phyloP scores from a whole-genome alignment of 2,329 filamentous ascomycete genomes.

The Fusarium sp. region DNA sequence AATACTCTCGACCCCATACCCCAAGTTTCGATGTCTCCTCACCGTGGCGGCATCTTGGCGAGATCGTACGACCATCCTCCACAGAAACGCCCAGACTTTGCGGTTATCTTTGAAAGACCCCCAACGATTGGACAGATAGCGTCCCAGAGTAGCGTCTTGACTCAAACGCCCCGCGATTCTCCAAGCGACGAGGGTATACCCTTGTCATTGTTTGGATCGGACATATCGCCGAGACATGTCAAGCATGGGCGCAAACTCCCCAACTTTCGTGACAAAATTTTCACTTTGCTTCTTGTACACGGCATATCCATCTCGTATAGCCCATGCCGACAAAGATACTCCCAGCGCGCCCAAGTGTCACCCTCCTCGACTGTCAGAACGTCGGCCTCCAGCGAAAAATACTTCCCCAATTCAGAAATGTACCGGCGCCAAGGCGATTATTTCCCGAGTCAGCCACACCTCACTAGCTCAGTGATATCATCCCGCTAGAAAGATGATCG shows the following conservation, averaged over 20 bases:
- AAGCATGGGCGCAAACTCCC: not conserved
- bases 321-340: not conserved
- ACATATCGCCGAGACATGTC: constrained; percentile 1
- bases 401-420: constrained; percentile 6
- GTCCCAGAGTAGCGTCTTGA: not conserved
- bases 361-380: not conserved
- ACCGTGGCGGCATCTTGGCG: constrained; percentile 14
- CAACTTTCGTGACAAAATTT: not conserved
- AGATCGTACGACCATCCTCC: constrained; percentile 20
- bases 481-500: constrained; percentile 14
- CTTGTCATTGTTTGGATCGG: not conserved
- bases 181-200: not conserved
- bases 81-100: not conserved
- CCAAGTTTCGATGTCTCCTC: not conserved
- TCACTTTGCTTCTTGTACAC: too few species aligned
- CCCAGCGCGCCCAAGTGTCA: not conserved
- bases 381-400: not conserved
- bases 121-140: not conserved
- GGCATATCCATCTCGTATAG: not conserved
- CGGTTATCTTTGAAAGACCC: not conserved
- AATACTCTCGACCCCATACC: not conserved
- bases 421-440: constrained; percentile 21
- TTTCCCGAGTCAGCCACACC: constrained; percentile 27
- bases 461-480: constrained; percentile 24
- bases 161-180: not conserved